These are phyloP conservation scores for Kodamaea fukazawae DNA, from an alignment of 805 yeast species.

Conservation along the genomic window DNA sequence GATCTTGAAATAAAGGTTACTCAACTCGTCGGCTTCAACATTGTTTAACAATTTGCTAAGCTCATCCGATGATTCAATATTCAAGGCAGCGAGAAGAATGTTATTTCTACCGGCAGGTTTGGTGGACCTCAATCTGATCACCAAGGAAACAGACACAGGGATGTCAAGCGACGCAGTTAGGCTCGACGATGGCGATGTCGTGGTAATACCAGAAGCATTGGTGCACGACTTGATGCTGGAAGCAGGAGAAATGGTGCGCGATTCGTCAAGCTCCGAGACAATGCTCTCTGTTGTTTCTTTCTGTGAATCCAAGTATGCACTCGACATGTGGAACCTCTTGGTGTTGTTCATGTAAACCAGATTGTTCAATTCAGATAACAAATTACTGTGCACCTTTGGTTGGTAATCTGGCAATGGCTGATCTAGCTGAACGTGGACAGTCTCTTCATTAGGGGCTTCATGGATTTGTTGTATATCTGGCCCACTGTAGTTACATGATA, in stretches of 20 bases:
- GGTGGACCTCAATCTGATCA: constrained; percentile 46
- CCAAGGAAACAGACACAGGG: constrained; percentile 39
- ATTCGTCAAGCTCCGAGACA: not conserved
- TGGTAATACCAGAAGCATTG: not conserved
- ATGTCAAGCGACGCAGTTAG: constrained; percentile 15
- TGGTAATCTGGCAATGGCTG: constrained; percentile 15
- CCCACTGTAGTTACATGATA: constrained; percentile 20
- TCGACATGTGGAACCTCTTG: constrained; percentile 8
- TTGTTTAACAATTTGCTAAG: constrained; percentile 18
- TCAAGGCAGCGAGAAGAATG: constrained; percentile 46
- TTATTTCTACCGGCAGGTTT: constrained; percentile 48
- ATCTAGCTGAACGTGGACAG: constrained; percentile 3
- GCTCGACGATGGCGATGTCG: constrained; percentile 2
- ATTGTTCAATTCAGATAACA: constrained; percentile 18
- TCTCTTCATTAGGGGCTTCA: constrained; percentile 1
- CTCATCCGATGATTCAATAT: constrained; percentile 46
- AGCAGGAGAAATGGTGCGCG: not conserved
- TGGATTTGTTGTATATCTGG: constrained; percentile 1
- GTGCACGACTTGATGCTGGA: not conserved
- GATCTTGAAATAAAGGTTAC: constrained; percentile 21
- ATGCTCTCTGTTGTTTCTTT: not conserved
- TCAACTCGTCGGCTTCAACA: constrained; percentile 3
- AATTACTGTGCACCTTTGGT: constrained; percentile 16
- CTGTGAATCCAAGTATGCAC: constrained; percentile 6
- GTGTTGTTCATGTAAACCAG: constrained; percentile 5